Percentiles rank a stretch among this genome's conserved stretches.
These are phyloP conservation scores for Termitomyces eurrhizus DNA, from an alignment of 768 basidiomycete genomes.

Conservation along the genomic window DNA sequence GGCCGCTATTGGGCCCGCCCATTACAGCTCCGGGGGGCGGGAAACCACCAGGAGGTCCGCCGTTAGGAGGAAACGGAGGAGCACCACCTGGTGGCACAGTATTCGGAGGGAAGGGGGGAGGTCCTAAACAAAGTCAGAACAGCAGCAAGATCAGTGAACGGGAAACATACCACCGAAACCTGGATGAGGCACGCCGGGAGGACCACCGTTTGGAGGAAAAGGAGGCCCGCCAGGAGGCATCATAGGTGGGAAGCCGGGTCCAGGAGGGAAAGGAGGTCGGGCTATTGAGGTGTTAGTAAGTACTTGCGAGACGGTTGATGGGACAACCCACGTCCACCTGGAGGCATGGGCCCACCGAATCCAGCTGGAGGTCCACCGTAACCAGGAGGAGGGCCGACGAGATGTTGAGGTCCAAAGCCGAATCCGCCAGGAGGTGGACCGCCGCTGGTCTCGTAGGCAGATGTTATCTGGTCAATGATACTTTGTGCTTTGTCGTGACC, in stretches of 20 bases:
- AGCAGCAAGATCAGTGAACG: not conserved
- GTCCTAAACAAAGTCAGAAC: not conserved
- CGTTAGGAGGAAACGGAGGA: constrained; percentile 5
- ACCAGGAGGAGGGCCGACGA: constrained; percentile 53
- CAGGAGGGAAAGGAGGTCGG: constrained; percentile 71
- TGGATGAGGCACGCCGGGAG: constrained; percentile 41
- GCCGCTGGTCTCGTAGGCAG: constrained; percentile 82
- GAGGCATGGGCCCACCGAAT: constrained; percentile 39
- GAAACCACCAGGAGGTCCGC: constrained; percentile 17
- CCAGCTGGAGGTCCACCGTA: constrained; percentile 46
- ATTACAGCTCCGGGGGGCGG: constrained; percentile 51
- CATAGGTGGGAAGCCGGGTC: constrained; percentile 51
- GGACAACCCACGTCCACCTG: constrained; percentile 44
- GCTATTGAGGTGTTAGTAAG: constrained; percentile 28
- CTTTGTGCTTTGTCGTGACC: constrained; percentile 97
- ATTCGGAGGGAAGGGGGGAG: constrained; percentile 7
- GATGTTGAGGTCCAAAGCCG: constrained; percentile 80
- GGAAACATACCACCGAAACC: constrained; percentile 42
- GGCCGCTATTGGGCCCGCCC: constrained; percentile 37
- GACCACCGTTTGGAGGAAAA: constrained; percentile 61
- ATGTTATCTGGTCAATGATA: constrained; percentile 98
- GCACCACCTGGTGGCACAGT: constrained; percentile 5
- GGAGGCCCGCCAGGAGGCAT: constrained; percentile 59
- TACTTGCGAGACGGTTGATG: not conserved
- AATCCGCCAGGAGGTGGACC: constrained; percentile 88